Conservation (phyloP, 2,329 filamentous ascomycete genomes). For the Penicillium capsulatum region DNA sequence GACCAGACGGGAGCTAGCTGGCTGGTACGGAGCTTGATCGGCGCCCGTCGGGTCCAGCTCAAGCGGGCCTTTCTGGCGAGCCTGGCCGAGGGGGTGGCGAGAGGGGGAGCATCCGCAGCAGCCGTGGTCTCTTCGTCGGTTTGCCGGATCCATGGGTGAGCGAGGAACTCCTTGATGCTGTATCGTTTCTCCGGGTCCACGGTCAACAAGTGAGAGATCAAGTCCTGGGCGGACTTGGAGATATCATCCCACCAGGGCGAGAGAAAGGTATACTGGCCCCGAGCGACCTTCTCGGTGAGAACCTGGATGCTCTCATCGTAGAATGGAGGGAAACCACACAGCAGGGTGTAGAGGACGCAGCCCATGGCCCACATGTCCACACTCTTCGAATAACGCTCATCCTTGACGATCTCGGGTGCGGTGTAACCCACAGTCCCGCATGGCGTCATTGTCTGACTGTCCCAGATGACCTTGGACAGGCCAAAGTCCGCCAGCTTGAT, state of each 20-base stretch:
- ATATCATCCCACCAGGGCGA: slow-evolving; percentile 99
- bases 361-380: slow-evolving; percentile 99
- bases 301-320: slow-evolving; percentile 98
- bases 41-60: slow-evolving; percentile 52
- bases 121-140: slow-evolving; percentile 64
- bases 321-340: slow-evolving; percentile 97
- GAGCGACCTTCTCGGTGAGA: slow-evolving; percentile 93
- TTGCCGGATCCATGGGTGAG: slow-evolving; percentile 87
- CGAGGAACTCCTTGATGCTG: slow-evolving; percentile 85
- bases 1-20: slow-evolving; percentile 51
- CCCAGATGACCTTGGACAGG: slow-evolving; percentile 96
- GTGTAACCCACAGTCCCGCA: slow-evolving; percentile 98
- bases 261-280: slow-evolving; percentile 93
- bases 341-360: slow-evolving; percentile 91
- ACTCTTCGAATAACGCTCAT: slow-evolving; percentile 96
- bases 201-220: slow-evolving; percentile 87
- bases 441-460: slow-evolving; percentile 97
- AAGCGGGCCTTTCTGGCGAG: slow-evolving; percentile 50
- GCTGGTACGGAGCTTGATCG: slow-evolving; percentile 40
- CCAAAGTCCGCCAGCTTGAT: slow-evolving; percentile 99
- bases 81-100: slow-evolving; percentile 60
- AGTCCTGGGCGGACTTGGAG: slow-evolving; percentile 86
- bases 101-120: slow-evolving; percentile 64
- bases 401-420: slow-evolving; percentile 96
- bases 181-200: slow-evolving; percentile 95